phyloP scores from a whole-genome alignment of 2,329 filamentous ascomycete species.

The Aspergillus udagawae region DNA sequence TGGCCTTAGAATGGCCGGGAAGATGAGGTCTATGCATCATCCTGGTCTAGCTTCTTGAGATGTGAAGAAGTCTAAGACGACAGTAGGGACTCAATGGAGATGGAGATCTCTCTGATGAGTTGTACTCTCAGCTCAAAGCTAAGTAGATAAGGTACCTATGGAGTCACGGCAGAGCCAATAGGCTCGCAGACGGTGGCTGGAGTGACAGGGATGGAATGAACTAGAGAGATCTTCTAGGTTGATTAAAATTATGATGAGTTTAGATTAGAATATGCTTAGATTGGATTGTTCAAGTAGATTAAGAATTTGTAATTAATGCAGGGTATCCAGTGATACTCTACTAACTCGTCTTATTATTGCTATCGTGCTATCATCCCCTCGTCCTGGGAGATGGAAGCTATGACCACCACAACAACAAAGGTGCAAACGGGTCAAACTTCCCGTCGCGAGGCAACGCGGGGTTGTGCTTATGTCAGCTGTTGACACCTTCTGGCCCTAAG shows the following conservation, averaged over 20 bases:
- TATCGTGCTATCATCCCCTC: no score
- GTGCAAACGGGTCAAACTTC: not conserved
- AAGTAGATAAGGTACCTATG: slow-evolving; percentile 4
- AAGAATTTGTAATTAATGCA: not conserved
- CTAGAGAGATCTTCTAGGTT: slow-evolving; percentile 11
- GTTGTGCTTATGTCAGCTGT: not conserved
- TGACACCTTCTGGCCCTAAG: not conserved
- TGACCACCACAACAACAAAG: not conserved
- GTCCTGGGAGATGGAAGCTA: not conserved
- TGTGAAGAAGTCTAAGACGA: slow-evolving; percentile 6
- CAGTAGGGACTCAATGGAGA: not conserved
- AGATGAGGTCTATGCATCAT: slow-evolving; percentile 37
- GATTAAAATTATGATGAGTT: slow-evolving; percentile 1
- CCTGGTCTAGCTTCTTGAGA: slow-evolving; percentile 7
- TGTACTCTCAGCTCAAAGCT: not conserved
- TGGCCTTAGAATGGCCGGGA: slow-evolving; percentile 25
- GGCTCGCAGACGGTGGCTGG: slow-evolving; percentile 12
- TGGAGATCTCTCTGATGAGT: not conserved
- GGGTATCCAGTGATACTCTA: not conserved
- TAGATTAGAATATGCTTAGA: slow-evolving; percentile 5
- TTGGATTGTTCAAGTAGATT: slow-evolving; percentile 4
- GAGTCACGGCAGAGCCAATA: slow-evolving; percentile 15
- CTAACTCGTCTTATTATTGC: not conserved
- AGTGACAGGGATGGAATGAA: slow-evolving; percentile 11
- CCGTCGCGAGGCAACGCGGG: not conserved